Evolutionary conservation across 192 early-diverging fungal genomes (phyloP).

Genomic region (Mortierella antarctica): DNA sequence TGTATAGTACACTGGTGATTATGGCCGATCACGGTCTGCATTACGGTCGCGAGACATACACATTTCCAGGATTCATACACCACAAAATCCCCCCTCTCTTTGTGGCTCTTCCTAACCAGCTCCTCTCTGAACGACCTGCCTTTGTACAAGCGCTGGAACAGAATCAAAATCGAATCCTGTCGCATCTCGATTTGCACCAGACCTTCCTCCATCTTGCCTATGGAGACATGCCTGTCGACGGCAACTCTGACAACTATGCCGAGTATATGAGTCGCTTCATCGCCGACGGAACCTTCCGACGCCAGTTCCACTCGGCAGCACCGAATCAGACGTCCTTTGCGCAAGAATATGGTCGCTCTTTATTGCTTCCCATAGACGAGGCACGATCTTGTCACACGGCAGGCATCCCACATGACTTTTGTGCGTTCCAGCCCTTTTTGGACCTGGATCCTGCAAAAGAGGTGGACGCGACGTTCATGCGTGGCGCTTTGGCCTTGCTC

Average conservation of each 20-base stretch:
- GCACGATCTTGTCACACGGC: constrained; percentile 22
- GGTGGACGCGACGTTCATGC: constrained; percentile 29
- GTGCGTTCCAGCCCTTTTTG: constrained; percentile 50
- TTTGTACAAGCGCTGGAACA: constrained; percentile 16
- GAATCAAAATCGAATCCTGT: constrained; percentile 34
- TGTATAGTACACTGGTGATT: constrained; percentile 37
- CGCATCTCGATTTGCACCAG: constrained; percentile 49
- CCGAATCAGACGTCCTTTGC: constrained; percentile 43
- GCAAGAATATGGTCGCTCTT: constrained; percentile 36
- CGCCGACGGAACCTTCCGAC: constrained; percentile 34
- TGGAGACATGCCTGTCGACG: constrained; percentile 20
- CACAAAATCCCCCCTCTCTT: constrained; percentile 52
- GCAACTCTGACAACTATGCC: constrained; percentile 1
- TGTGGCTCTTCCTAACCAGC: constrained; percentile 30
- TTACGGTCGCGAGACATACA: constrained; percentile 51
- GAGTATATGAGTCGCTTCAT: constrained; percentile 35
- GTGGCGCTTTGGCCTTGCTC: constrained; percentile 14
- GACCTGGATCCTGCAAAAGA: constrained; percentile 21
- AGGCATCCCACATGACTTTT: constrained; percentile 44
- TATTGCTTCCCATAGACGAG: constrained; percentile 31
- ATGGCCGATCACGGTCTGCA: constrained; percentile 54
- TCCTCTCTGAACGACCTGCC: constrained; percentile 20
- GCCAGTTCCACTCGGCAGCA: constrained; percentile 18
- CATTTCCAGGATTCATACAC: constrained; percentile 48
- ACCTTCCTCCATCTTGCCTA: constrained; percentile 52